phyloP scores from a whole-genome alignment of 1,284 basidiomycete genomes.

The Rhodotorula sp. region DNA sequence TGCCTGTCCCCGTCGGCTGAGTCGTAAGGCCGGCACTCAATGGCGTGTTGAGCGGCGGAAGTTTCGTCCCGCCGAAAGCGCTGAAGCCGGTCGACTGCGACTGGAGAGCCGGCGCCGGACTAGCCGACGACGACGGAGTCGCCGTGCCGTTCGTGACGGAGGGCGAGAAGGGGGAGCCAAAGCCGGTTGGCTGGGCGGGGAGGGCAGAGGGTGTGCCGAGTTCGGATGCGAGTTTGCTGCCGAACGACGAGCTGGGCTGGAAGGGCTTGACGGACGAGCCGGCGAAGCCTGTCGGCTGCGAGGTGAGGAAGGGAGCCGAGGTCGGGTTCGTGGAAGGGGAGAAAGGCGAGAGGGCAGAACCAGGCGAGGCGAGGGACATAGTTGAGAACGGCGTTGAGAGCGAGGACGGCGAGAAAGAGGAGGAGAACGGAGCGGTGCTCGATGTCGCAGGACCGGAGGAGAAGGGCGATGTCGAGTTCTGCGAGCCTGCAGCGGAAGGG shows the following conservation, averaged over 20 bases:
- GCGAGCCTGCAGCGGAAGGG: not conserved
- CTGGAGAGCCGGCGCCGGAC: slow-evolving; percentile 10
- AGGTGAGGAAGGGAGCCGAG: slow-evolving; percentile 53
- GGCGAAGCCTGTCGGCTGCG: slow-evolving; percentile 76
- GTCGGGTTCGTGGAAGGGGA: not conserved
- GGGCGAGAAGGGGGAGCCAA: not conserved
- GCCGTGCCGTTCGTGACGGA: not conserved
- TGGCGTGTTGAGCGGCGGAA: slow-evolving; percentile 28
- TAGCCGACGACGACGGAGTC: not conserved
- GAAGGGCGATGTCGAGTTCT: slow-evolving; percentile 25
- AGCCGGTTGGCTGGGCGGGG: not conserved
- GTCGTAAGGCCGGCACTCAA: slow-evolving; percentile 5
- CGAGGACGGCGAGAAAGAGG: slow-evolving; percentile 52
- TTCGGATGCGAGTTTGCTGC: slow-evolving; percentile 61
- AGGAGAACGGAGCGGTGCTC: slow-evolving; percentile 53
- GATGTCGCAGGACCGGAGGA: slow-evolving; percentile 38
- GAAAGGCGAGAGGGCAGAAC: not conserved
- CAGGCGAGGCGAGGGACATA: slow-evolving; percentile 30
- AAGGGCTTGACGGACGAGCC: slow-evolving; percentile 72
- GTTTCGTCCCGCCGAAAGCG: slow-evolving; percentile 19
- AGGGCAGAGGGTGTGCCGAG: not conserved
- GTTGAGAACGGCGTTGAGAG: slow-evolving; percentile 30
- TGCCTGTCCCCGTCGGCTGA: slow-evolving; percentile 9
- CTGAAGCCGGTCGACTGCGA: slow-evolving; percentile 25
- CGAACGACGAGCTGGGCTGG: slow-evolving; percentile 86